These are phyloP conservation scores for Priceomyces castillae DNA, from an alignment of 805 yeast genomes.

Conservation along the genomic window DNA sequence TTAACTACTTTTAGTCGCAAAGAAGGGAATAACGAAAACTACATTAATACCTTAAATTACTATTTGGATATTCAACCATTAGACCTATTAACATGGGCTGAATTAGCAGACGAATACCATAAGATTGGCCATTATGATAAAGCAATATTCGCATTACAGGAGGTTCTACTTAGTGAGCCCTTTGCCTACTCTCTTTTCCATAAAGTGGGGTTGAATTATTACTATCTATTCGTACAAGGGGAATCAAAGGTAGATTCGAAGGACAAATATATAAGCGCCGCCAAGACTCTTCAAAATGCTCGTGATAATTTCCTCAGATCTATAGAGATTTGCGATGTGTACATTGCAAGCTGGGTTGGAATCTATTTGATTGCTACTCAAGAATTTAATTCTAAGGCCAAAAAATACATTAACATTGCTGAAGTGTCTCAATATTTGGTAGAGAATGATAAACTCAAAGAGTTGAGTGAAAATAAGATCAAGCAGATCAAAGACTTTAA, in stretches of 20 bases:
- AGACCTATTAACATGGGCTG: constrained; percentile 78
- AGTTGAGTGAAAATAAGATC: constrained; percentile 20
- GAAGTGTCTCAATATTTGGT: constrained; percentile 20
- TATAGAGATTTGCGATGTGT: constrained; percentile 72
- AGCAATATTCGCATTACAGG: constrained; percentile 66
- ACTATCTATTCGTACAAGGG: constrained; percentile 28
- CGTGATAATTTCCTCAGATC: constrained; percentile 60
- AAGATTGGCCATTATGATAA: constrained; percentile 60
- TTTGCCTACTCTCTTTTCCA: constrained; percentile 65
- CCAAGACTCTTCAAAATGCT: constrained; percentile 24
- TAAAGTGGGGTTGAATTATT: constrained; percentile 49
- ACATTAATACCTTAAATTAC: constrained; percentile 52
- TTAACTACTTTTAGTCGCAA: constrained; percentile 32
- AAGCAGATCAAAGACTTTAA: constrained; percentile 14
- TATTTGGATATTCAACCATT: constrained; percentile 65
- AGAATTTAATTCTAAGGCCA: constrained; percentile 19
- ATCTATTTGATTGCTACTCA: constrained; percentile 36
- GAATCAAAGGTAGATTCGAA: constrained; percentile 19
- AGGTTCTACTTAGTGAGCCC: constrained; percentile 66
- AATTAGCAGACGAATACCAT: constrained; percentile 64
- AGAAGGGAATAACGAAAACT: constrained; percentile 30
- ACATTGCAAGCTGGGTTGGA: constrained; percentile 74
- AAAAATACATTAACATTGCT: constrained; percentile 14
- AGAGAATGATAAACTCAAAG: constrained; percentile 22
- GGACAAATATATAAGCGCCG: constrained; percentile 27